phyloP scores from a whole-genome alignment of 495 filamentous ascomycete genomes.

The Penicillium goetzii region DNA sequence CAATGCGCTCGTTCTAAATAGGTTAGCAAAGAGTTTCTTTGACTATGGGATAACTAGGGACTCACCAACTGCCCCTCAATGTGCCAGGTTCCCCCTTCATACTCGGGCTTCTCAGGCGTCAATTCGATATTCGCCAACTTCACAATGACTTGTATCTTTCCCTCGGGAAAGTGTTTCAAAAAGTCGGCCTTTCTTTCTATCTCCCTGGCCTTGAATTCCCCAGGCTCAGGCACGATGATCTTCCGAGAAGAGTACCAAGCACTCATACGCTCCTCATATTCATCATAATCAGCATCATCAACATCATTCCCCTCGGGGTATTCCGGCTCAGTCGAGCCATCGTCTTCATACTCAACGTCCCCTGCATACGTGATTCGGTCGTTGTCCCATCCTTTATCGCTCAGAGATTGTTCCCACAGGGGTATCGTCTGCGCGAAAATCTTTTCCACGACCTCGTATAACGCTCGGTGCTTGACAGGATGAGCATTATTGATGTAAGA shows the following conservation, averaged over 20 bases:
- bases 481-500: constrained; percentile 68
- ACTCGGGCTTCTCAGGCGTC: constrained; percentile 57
- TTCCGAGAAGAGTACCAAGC: constrained; percentile 1
- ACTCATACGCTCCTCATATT: neutral
- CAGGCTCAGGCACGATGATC: constrained; percentile 42
- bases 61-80: constrained; percentile 55
- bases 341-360: constrained; percentile 20
- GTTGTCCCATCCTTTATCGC: neutral
- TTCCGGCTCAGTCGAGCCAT: constrained; percentile 1
- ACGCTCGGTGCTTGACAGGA: constrained; percentile 44
- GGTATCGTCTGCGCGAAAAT: constrained; percentile 54
- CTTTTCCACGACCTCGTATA: constrained; percentile 58
- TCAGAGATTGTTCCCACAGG: constrained; percentile 50
- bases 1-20: constrained; percentile 58
- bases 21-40: neutral
- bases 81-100: constrained; percentile 55
- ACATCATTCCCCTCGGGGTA: constrained; percentile 16
- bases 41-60: neutral
- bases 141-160: constrained; percentile 62
- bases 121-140: constrained; percentile 66
- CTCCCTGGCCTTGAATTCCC: constrained; percentile 25
- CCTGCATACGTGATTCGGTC: constrained; percentile 25
- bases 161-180: constrained; percentile 26
- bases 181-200: constrained; percentile 26
- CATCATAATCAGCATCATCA: constrained; percentile 14